Percentiles rank a stretch among this genome's conserved stretches.
phyloP scores from a whole-genome alignment of 2,329 filamentous ascomycete species.

The Ceratocystis lukuohia region DNA sequence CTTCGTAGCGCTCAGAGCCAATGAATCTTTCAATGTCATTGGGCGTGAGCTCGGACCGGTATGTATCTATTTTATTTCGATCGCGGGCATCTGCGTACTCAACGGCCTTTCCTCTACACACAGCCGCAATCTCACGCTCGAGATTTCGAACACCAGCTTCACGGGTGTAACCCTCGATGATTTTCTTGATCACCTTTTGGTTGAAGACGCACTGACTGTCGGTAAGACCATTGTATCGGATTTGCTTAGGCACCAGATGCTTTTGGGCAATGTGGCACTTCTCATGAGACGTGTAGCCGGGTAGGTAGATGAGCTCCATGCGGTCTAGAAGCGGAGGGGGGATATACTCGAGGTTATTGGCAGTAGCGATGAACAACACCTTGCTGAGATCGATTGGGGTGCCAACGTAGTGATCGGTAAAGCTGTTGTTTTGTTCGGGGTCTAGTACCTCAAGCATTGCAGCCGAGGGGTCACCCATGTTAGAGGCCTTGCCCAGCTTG shows the following conservation, averaged over 20 bases:
- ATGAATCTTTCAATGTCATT: slow-evolving; percentile 82
- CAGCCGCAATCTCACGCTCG: slow-evolving; percentile 86
- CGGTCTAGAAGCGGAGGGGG: slow-evolving; percentile 85
- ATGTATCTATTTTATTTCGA: slow-evolving; percentile 49
- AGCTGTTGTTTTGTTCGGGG: slow-evolving; percentile 90
- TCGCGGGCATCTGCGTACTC: slow-evolving; percentile 88
- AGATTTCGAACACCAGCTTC: slow-evolving; percentile 93
- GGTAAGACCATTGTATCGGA: slow-evolving; percentile 73
- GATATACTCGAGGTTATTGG: slow-evolving; percentile 89
- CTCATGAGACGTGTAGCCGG: slow-evolving; percentile 92
- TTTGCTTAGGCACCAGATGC: slow-evolving; percentile 93
- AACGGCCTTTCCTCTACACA: slow-evolving; percentile 90
- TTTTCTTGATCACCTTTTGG: slow-evolving; percentile 79
- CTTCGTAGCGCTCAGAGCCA: slow-evolving; percentile 84
- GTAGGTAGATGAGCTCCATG: slow-evolving; percentile 90
- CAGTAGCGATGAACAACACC: slow-evolving; percentile 93
- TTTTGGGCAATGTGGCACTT: slow-evolving; percentile 88
- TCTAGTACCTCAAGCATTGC: slow-evolving; percentile 97
- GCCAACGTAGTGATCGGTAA: slow-evolving; percentile 91
- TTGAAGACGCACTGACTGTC: slow-evolving; percentile 62
- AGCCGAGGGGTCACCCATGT: slow-evolving; percentile 89
- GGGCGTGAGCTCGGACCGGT: slow-evolving; percentile 59
- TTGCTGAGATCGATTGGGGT: slow-evolving; percentile 93
- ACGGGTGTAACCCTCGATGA: slow-evolving; percentile 91
- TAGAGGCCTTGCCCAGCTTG: slow-evolving; percentile 81